Base-by-base conservation (phyloP, 345 rosid species). In the Xanthoceras sorbifolium region DNA sequence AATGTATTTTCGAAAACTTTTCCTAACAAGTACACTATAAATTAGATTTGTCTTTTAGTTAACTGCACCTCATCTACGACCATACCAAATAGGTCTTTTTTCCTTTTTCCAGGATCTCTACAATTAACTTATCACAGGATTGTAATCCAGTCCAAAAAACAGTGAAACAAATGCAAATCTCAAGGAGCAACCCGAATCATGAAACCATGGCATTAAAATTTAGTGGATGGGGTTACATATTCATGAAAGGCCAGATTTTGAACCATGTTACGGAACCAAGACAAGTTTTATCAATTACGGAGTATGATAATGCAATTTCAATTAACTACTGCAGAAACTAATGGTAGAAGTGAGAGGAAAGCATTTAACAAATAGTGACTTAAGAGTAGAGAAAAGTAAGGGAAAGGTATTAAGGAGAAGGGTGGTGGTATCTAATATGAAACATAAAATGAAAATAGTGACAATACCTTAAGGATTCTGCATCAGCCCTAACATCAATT, bases 401-500 rank as follows among this genome's bases (percentile, higher is more conserved):
- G 8, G 10, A 69, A 0, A 59, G 25, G 36, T 42, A 28, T n/a
- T 62, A 32, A 62, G 10, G 22, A 9, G 14, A 26, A 28, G 31
- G 5, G n/a, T 29, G 28, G 25, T 36, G 4, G 20, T 38, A 5
- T 14, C 34, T 42, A 40, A 15, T 44, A 68, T 68, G 73, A 18
- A 50, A 9, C 61, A 77, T n/a, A 55, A 38, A 73, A 42, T n/a
- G n/a, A n/a, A 67, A 80, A 70, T 44, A 11, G 59, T 14, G 67
- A 59, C 6, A n/a, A 54, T 71, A 90, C 94, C 97, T 88, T 79
- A 93, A 79, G 67, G 82, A 87, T 86, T 95, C 93, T 71, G 98
- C 99, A 87, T 95, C 99, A 73, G 93, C 98, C 88, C 90, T 89
- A 68, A 89, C 91, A 84, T 95, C 97, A 80, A 88, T 86, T 82